These are phyloP conservation scores for Remersonia thermophila DNA, from an alignment of 2,329 filamentous ascomycete species.

Conservation along the genomic window DNA sequence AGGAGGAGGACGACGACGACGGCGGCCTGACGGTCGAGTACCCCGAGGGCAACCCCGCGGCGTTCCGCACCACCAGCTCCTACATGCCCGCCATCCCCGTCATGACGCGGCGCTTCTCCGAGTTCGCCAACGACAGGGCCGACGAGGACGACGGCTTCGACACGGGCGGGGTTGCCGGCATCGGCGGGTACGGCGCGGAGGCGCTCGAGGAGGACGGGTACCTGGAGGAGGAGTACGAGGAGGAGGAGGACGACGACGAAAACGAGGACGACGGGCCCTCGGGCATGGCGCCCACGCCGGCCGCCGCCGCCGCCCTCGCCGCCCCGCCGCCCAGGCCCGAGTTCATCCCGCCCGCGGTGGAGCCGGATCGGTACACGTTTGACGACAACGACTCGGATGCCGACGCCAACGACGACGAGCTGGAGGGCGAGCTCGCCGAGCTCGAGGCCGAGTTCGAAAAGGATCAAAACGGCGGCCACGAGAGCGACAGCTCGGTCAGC, in stretches of 20 bases:
- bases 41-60: constrained; percentile 35
- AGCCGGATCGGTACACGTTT: constrained; percentile 19
- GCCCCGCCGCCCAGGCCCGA: not conserved
- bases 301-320: constrained; percentile 7
- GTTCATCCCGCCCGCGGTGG: constrained; percentile 13
- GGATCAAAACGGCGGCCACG: constrained; percentile 23
- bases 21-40: constrained; percentile 49
- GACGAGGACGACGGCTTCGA: constrained; percentile 25
- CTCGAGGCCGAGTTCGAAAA: constrained; percentile 39
- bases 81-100: constrained; percentile 38
- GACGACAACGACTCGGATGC: constrained; percentile 19
- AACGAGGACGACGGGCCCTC: constrained; percentile 21
- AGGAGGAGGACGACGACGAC: constrained; percentile 41
- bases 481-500: constrained; percentile 56
- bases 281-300: not conserved
- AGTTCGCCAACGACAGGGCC: constrained; percentile 36
- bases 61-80: constrained; percentile 23
- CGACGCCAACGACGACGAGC: constrained; percentile 5
- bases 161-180: constrained; percentile 13
- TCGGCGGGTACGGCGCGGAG: constrained; percentile 20
- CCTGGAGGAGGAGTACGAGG: constrained; percentile 9
- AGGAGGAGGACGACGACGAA: constrained; percentile 11
- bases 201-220: constrained; percentile 9
- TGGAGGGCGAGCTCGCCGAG: constrained; percentile 32
- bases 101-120: constrained; percentile 36